Evolutionary conservation across 169 alveolate genomes (phyloP), one percentile per base, ranked within the genome.

Genomic region (Cyclospora cayetanensis): DNA sequence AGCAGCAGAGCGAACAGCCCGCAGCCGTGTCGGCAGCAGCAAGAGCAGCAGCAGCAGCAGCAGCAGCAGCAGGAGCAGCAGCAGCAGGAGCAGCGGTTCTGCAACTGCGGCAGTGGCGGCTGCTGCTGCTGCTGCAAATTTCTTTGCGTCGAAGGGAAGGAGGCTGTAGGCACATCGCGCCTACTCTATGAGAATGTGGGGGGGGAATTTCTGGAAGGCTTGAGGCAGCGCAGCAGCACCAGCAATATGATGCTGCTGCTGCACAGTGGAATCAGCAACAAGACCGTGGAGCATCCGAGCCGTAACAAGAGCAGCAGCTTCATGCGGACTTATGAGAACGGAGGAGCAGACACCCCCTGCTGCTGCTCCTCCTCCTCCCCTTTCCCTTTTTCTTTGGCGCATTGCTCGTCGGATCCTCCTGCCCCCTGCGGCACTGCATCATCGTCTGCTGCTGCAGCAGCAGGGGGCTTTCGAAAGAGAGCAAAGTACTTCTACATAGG

Each of bases 161-260:
- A 11, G 20, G 43, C 80, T 4, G 80, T 52, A 1, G n/a, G n/a
- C n/a, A n/a, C n/a, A n/a, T n/a, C n/a, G n/a, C n/a, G n/a, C n/a
- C n/a, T n/a, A n/a, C n/a, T n/a, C n/a, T n/a, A n/a, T n/a, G n/a
- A n/a, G n/a, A n/a, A n/a, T n/a, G n/a, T n/a, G n/a, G n/a, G n/a
- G n/a, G n/a, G n/a, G n/a, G n/a, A n/a, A n/a, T n/a, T n/a, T n/a
- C n/a, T n/a, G n/a, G n/a, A n/a, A n/a, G n/a, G n/a, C n/a, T n/a
- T n/a, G n/a, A n/a, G n/a, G n/a, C n/a, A 66, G 35, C 79, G 79
- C 42, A 66, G 39, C n/a, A 66, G 80, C 80, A 68, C 53, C 80
- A 68, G 80, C 80, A 29, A 68, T 11, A 43, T 34, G 80, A 43
- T 68, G 80, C 80, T 68, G 80, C 80, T 68, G 70, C 70, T 22